Conservation (phyloP, 2,329 filamentous ascomycete species). For the Colletotrichum kahawae region DNA sequence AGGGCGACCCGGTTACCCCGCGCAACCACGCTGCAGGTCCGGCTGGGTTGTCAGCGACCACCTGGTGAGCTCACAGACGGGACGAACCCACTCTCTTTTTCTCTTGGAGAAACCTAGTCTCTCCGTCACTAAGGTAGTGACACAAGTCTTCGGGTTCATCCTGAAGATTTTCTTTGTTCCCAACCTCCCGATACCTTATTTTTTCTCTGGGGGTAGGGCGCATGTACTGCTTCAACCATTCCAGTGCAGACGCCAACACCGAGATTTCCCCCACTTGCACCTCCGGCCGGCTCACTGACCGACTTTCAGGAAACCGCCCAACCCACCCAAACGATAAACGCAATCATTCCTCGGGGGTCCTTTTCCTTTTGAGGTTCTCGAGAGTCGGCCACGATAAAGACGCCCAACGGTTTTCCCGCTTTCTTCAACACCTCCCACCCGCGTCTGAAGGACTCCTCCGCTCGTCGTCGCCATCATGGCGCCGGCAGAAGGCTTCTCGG, state of each 20-base stretch:
- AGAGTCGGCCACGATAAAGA: constrained; percentile 2
- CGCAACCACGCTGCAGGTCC: constrained; percentile 20
- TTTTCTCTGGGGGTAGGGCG: neutral
- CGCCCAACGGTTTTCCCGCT: neutral
- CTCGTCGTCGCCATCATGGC: constrained; percentile 60
- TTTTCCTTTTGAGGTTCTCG: neutral
- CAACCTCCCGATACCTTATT: neutral
- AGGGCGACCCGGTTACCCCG: constrained; percentile 22
- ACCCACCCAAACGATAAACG: neutral
- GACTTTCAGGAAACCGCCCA: neutral
- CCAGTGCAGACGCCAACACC: neutral
- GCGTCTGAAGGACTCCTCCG: constrained; percentile 9
- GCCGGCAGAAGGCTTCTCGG: constrained; percentile 65
- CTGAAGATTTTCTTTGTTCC: neutral
- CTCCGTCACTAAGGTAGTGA: neutral
- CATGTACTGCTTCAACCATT: neutral
- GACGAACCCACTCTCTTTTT: neutral
- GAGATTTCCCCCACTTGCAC: neutral
- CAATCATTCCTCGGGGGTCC: neutral
- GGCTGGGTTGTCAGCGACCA: constrained; percentile 6
- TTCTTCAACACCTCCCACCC: neutral
- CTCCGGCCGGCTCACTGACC: constrained; percentile 10
- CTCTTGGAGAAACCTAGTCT: neutral
- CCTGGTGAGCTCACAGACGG: constrained; percentile 15
- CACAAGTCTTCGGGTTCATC: neutral